Evolutionary conservation across 305 asterid genomes (phyloP), one percentile per base, ranked within the genome.

Genomic region (Stenogyne calaminthoides): DNA sequence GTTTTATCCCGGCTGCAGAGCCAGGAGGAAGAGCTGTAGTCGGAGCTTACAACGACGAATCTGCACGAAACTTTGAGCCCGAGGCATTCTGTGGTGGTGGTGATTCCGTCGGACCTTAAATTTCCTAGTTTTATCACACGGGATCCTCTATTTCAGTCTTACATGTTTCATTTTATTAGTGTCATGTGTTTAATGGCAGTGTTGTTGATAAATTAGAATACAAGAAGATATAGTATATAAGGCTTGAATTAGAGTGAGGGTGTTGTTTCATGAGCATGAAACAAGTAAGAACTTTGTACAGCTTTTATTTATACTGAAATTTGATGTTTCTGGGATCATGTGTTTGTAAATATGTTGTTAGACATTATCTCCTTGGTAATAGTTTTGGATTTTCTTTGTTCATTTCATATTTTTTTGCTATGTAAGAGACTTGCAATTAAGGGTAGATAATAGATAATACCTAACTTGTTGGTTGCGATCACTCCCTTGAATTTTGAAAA

Each of bases 1-100:
- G 63, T 1, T 70, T 73, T 47, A 67, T 69, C 44, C 63, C 85
- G 2, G 59, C 89, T 1, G 74, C 69, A 22, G 96, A 87, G 67
- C 71, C 80, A 9, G 88, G 88, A 39, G 89, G 88, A 47, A 80
- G 93, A 68, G 80, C 96, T 46, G 80, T 89, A 6, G 87, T 92
- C 1, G 88, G 98, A 78, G 95, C 85, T 72, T 93, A 93, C 88
- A 87, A 76, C 22, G 98, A 93, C 1, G 92, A 91, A 19, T 89
- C 98, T 70, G 98, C 97, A 22, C 83, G 97, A 79, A 74, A 85
- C 61, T 93, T 93, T 56, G 98, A 93, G 84, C 93, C 95, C 6
- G 96, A 85, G 74, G 95, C 95, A 42, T 93, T 93, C 74, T 89
- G 97, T 40, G 95, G 98, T 14, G 83, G 98, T 19, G 83, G 98